Evolutionary conservation across 768 basidiomycete genomes (phyloP).

Genomic region (Trametes gibbosa): DNA sequence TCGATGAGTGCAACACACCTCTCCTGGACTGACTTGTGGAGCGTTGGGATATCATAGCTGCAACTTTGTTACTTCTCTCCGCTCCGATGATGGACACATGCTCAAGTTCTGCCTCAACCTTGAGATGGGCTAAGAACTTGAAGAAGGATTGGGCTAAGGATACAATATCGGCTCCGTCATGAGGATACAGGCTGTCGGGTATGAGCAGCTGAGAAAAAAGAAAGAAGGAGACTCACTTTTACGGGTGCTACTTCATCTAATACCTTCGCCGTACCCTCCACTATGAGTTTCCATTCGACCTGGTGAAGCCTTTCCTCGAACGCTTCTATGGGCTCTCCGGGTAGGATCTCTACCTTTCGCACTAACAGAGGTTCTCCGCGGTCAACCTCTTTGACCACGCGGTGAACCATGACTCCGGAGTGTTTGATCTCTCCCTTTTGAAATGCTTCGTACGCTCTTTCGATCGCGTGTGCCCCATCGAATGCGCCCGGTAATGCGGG

Average conservation of each 20-base stretch:
- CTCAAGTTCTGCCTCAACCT: no score
- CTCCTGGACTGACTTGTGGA: no score
- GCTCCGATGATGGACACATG: no score
- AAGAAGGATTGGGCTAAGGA: neutral
- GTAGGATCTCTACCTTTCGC: constrained; percentile 66
- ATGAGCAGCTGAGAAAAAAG: neutral
- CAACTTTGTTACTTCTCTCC: no score
- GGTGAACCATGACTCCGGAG: constrained; percentile 91
- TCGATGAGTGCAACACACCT: no score
- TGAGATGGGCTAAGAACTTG: no score
- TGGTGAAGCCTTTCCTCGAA: constrained; percentile 78
- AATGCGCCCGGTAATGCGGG: constrained; percentile 96
- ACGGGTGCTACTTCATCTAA: constrained; percentile 50
- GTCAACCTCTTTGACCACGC: constrained; percentile 91
- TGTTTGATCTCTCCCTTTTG: constrained; percentile 73
- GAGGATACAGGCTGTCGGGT: constrained; percentile 4
- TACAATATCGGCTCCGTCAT: constrained; percentile 3
- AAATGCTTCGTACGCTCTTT: constrained; percentile 87
- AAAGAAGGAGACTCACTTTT: neutral
- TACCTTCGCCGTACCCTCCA: constrained; percentile 74
- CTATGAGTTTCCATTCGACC: constrained; percentile 89
- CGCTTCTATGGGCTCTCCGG: constrained; percentile 68
- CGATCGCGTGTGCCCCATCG: constrained; percentile 90
- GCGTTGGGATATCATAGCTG: no score
- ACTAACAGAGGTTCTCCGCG: constrained; percentile 86